Evolutionary conservation across 352 stramenopile species (phyloP).

Genomic region (Globisporangium recalcitrans): DNA sequence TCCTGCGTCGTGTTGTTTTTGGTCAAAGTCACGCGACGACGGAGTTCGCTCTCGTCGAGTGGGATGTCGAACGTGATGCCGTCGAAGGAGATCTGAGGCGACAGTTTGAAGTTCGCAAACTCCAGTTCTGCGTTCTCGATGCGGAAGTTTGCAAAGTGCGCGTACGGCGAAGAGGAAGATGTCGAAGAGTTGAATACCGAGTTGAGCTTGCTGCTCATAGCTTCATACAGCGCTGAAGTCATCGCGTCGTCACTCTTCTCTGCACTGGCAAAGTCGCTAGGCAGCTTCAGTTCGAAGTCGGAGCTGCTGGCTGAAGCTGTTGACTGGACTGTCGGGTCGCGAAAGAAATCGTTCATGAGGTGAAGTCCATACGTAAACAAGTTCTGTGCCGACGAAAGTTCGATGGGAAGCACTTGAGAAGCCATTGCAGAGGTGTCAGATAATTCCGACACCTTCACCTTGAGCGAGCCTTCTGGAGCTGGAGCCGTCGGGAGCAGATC

Average conservation of each 20-base stretch:
- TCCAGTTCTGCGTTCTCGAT: slow-evolving; percentile 26
- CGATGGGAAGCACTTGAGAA: slow-evolving; percentile 25
- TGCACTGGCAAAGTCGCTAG: slow-evolving; percentile 12
- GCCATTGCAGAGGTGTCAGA: background rate
- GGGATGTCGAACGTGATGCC: slow-evolving; percentile 43
- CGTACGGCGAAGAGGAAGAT: slow-evolving; percentile 1
- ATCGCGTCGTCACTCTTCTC: slow-evolving; percentile 19
- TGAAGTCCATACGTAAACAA: slow-evolving; percentile 27
- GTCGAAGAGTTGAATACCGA: slow-evolving; percentile 16
- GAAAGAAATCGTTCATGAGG: slow-evolving; percentile 42
- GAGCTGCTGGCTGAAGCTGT: slow-evolving; percentile 15
- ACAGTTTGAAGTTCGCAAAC: slow-evolving; percentile 27
- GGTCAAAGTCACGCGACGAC: slow-evolving; percentile 22
- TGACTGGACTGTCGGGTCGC: slow-evolving; percentile 21
- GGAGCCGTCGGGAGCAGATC: slow-evolving; percentile 28
- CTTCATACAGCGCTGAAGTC: slow-evolving; percentile 20
- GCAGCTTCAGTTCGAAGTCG: slow-evolving; percentile 22
- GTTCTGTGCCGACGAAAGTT: slow-evolving; percentile 18
- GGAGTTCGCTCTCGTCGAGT: slow-evolving; percentile 29
- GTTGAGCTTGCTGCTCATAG: slow-evolving; percentile 24
- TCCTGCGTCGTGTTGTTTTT: slow-evolving; percentile 28
- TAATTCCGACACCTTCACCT: slow-evolving; percentile 17
- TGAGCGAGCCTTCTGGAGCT: slow-evolving; percentile 14
- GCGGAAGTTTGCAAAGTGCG: slow-evolving; percentile 30
- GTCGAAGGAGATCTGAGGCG: slow-evolving; percentile 29